Conservation (phyloP, 1,284 basidiomycete genomes). For the Austroboletus rostrupii region DNA sequence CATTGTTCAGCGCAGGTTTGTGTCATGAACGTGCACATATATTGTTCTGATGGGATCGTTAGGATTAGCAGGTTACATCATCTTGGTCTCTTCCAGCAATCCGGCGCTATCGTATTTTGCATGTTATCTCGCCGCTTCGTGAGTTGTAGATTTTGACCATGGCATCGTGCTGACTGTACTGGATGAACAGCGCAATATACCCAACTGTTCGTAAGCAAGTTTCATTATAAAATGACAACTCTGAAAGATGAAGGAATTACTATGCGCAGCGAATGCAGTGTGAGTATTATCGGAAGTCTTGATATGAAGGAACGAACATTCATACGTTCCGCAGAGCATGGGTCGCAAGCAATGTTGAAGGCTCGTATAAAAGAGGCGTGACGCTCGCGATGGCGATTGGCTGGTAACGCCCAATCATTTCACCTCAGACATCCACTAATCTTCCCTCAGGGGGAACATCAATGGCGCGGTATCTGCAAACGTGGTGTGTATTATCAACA, state of each 20-base stretch:
- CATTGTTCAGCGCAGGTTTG: slow-evolving; percentile 34
- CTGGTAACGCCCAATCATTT: slow-evolving; percentile 21
- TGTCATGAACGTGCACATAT: not conserved
- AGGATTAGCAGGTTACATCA: slow-evolving; percentile 48
- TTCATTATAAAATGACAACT: slow-evolving; percentile 2
- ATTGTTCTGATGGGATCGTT: slow-evolving; percentile 2
- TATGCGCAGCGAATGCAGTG: slow-evolving; percentile 43
- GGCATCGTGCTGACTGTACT: slow-evolving; percentile 3
- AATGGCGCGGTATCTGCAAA: slow-evolving; percentile 46
- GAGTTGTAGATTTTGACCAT: slow-evolving; percentile 19
- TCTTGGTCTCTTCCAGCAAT: slow-evolving; percentile 44
- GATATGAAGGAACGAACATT: not conserved
- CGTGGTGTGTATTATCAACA: slow-evolving; percentile 30
- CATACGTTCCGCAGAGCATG: slow-evolving; percentile 37
- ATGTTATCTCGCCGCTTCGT: slow-evolving; percentile 47
- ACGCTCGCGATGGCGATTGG: slow-evolving; percentile 39
- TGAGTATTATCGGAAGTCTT: slow-evolving; percentile 22
- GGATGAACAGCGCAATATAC: slow-evolving; percentile 39
- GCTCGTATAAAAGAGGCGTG: slow-evolving; percentile 38
- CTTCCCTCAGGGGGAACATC: slow-evolving; percentile 36
- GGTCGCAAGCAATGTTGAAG: slow-evolving; percentile 49
- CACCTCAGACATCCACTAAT: not conserved
- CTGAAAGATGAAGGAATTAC: not conserved
- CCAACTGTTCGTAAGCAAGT: slow-evolving; percentile 41
- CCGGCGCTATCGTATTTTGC: slow-evolving; percentile 43